These are phyloP conservation scores for Solanum hybrid DNA, from an alignment of 305 asterid species.

Conservation along the genomic window DNA sequence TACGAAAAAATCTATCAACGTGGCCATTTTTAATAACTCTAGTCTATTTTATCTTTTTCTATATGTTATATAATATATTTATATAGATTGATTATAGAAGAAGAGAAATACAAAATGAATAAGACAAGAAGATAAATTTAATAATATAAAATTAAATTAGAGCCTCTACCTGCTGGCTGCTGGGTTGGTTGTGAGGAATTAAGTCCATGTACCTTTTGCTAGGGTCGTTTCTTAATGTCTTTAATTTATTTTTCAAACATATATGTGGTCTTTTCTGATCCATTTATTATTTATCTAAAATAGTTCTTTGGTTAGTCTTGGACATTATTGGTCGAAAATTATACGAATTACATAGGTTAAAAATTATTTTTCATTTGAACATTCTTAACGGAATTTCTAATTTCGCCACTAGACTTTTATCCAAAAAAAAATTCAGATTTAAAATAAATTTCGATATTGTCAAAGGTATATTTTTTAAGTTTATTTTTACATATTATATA, in stretches of 20 bases:
- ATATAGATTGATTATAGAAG: neutral
- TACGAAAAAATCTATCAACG: neutral
- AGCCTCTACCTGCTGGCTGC: neutral
- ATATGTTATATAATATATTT: neutral
- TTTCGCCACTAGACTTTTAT: no score
- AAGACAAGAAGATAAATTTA: neutral
- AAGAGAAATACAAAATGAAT: neutral
- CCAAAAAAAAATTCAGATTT: no score
- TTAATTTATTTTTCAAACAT: neutral
- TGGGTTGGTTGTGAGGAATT: neutral
- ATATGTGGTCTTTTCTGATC: neutral
- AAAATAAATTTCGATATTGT: no score
- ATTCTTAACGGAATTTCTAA: no score
- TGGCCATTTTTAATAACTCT: neutral
- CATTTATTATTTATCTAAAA: neutral
- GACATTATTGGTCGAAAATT: no score
- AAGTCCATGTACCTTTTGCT: slow-evolving; percentile 3
- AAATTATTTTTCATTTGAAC: no score
- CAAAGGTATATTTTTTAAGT: neutral
- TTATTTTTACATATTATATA: neutral
- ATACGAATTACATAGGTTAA: no score
- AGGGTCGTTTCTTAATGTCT: neutral
- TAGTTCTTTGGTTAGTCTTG: neutral
- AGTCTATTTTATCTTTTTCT: neutral
- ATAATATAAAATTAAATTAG: neutral